A percentile compares a stretch with the other conserved stretches of the same genome.
Evolutionary conservation across 176 grass and related monocot genomes (phyloP).

Genomic region (Eleusine coracana): DNA sequence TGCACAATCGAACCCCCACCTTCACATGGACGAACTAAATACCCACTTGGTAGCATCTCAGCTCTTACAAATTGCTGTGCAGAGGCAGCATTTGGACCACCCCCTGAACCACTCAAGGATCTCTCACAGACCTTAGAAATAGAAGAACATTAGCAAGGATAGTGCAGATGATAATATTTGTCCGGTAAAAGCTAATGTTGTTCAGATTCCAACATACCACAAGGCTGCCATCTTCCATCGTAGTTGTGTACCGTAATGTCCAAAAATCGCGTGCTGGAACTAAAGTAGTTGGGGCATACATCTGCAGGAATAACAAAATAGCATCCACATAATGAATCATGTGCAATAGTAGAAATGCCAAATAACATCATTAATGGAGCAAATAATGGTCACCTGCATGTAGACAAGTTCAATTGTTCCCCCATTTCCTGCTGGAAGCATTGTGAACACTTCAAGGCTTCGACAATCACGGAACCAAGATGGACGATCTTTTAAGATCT

Average conservation of each 20-base stretch:
- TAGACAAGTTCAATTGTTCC: constrained; percentile 90
- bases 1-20: constrained; percentile 94
- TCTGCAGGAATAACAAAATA: constrained; percentile 43
- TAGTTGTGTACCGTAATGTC: constrained; percentile 90
- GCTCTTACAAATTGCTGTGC: constrained; percentile 93
- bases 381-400: constrained; percentile 70
- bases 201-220: constrained; percentile 63
- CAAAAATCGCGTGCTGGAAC: constrained; percentile 97
- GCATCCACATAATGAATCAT: constrained; percentile 16
- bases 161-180: not conserved
- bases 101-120: constrained; percentile 90
- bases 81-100: constrained; percentile 74
- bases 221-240: constrained; percentile 93
- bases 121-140: constrained; percentile 83
- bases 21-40: constrained; percentile 87
- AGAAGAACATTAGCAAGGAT: constrained; percentile 27
- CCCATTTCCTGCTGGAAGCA: constrained; percentile 92
- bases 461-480: constrained; percentile 96
- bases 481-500: constrained; percentile 89
- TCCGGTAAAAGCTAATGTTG: not conserved
- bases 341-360: not conserved
- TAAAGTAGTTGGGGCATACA: constrained; percentile 97
- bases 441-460: constrained; percentile 82
- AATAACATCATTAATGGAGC: constrained; percentile 10
- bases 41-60: constrained; percentile 96